Percentiles rank a stretch among this genome's conserved stretches.
Conservation (phyloP, 2,329 filamentous ascomycete genomes). For the Aspergillus terreus region DNA sequence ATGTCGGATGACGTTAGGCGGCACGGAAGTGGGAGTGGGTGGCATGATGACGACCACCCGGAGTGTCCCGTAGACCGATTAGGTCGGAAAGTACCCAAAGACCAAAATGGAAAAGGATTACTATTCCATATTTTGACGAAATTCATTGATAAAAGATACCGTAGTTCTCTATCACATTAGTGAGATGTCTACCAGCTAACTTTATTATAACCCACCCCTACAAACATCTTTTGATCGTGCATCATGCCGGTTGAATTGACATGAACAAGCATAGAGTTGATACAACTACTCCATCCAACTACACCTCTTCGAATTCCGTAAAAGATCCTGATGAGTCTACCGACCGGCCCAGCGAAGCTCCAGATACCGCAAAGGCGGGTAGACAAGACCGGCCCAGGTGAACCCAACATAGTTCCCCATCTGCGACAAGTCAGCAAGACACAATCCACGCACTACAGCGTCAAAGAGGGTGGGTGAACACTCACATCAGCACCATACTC, state of each 20-base stretch:
- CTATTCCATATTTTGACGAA: too few relatives aligned
- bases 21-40: neutral
- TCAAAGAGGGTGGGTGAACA: conserved; percentile 10
- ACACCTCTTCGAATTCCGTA: too few relatives aligned
- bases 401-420: conserved; percentile 61
- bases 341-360: conserved; percentile 51
- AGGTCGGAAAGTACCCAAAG: too few relatives aligned
- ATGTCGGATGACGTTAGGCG: neutral
- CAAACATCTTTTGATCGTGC: too few relatives aligned
- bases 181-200: too few relatives aligned
- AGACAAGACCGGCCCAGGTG: conserved; percentile 56
- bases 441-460: neutral
- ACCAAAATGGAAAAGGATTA: too few relatives aligned
- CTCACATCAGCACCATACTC: conserved; percentile 56
- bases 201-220: too few relatives aligned
- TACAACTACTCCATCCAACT: neutral
- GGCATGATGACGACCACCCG: conserved; percentile 1
- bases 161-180: too few relatives aligned
- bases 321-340: conserved; percentile 22
- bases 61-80: too few relatives aligned
- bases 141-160: too few relatives aligned
- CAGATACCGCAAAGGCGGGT: conserved; percentile 50
- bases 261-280: too few relatives aligned
- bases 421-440: conserved; percentile 18
- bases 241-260: too few relatives aligned